phyloP scores from a whole-genome alignment of 169 alveolate species.

The Eimeria sp. region DNA sequence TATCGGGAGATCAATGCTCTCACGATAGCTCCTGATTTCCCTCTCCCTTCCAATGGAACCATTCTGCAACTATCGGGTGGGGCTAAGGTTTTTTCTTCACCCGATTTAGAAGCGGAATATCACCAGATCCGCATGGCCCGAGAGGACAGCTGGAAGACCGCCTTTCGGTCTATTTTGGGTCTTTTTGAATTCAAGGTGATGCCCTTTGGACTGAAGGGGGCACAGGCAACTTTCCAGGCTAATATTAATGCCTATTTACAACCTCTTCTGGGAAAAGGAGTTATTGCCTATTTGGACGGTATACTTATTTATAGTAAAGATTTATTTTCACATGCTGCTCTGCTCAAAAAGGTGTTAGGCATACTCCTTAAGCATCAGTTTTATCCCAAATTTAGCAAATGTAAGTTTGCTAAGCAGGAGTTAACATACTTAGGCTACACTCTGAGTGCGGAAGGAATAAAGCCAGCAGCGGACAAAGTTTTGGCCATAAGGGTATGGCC shows the following conservation, averaged over 20 bases:
- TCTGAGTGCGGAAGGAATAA: neutral
- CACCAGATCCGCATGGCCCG: neutral
- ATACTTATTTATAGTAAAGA: neutral
- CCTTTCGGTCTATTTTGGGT: neutral
- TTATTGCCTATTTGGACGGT: neutral
- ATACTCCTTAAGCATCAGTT: neutral
- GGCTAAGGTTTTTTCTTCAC: neutral
- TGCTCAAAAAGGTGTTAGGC: neutral
- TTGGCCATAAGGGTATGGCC: neutral
- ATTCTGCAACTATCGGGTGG: neutral
- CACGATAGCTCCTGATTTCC: neutral
- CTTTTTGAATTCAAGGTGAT: neutral
- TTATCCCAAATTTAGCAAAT: neutral
- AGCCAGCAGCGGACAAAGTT: neutral
- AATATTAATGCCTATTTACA: neutral
- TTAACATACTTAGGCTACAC: neutral
- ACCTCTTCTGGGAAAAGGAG: neutral
- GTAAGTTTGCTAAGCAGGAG: neutral
- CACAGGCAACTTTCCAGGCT: conserved; percentile 28
- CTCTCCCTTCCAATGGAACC: neutral
- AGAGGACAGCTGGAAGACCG: neutral
- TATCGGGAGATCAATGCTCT: neutral
- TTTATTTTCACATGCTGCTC: neutral
- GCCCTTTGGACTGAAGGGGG: conserved; percentile 29
- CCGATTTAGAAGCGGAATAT: neutral